Conservation (phyloP, 208 protist species). For the Porcisia hertigi region DNA sequence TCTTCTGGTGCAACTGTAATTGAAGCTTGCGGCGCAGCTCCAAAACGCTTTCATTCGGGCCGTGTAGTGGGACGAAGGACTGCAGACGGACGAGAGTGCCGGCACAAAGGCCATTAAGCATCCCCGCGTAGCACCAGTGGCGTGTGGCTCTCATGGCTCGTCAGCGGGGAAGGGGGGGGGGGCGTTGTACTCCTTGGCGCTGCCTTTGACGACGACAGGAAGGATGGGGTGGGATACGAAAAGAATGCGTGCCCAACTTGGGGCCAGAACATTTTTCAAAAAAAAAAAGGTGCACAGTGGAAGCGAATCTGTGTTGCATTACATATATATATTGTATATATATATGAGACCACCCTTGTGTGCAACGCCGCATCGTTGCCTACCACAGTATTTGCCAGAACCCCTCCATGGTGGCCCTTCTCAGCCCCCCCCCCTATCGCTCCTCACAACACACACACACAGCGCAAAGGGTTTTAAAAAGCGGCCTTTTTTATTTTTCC, state of each 20-base stretch:
- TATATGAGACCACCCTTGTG: too few species aligned
- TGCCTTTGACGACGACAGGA: background rate
- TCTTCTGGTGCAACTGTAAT: conserved; percentile 29
- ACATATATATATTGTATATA: too few species aligned
- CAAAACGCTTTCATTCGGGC: conserved; percentile 17
- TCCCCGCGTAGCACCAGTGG: background rate
- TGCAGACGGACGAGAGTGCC: conserved; percentile 6
- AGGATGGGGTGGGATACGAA: background rate
- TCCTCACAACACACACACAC: too few species aligned
- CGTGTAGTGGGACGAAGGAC: conserved; percentile 5
- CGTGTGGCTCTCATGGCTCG: conserved; percentile 1
- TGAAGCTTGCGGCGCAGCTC: conserved; percentile 33
- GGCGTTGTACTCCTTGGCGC: background rate
- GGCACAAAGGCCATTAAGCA: background rate
- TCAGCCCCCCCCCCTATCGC: too few species aligned
- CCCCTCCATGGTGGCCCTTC: too few species aligned
- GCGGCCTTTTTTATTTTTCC: too few species aligned
- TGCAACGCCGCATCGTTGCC: too few species aligned
- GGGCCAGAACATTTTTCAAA: too few species aligned
- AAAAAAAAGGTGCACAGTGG: background rate
- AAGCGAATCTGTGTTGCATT: too few species aligned
- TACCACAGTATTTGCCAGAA: too few species aligned
- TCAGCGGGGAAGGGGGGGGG: background rate
- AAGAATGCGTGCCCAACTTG: background rate
- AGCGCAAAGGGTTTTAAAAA: too few species aligned